Evolutionary conservation across 352 stramenopile species (phyloP).

Genomic region (Globisporangium barbulae): DNA sequence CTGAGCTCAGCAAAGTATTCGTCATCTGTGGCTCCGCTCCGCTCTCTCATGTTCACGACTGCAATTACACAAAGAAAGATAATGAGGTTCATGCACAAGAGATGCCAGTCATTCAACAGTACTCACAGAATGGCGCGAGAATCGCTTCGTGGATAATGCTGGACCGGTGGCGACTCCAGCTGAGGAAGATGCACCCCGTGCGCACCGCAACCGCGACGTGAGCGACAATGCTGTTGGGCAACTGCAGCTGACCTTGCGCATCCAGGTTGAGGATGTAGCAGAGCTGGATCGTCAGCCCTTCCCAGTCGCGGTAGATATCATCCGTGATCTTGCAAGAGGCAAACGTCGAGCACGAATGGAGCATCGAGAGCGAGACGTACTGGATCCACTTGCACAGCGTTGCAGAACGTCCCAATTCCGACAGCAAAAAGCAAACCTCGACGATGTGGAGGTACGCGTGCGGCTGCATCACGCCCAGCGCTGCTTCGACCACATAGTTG

Average conservation of each 20-base stretch:
- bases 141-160: conserved; percentile 66
- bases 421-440: conserved; percentile 77
- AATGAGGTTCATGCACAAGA: neutral
- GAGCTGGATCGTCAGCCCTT: conserved; percentile 77
- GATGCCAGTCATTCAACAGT: neutral
- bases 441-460: conserved; percentile 82
- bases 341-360: conserved; percentile 77
- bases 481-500: conserved; percentile 75
- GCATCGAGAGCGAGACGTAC: conserved; percentile 76
- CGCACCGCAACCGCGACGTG: conserved; percentile 67
- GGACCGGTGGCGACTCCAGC: conserved; percentile 64
- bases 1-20: conserved; percentile 42
- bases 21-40: conserved; percentile 17
- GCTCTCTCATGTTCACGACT: conserved; percentile 26
- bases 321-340: conserved; percentile 71
- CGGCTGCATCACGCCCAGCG: conserved; percentile 73
- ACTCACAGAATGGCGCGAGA: conserved; percentile 52
- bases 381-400: conserved; percentile 80
- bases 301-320: conserved; percentile 81
- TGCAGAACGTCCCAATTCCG: conserved; percentile 44
- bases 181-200: conserved; percentile 69
- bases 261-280: conserved; percentile 75
- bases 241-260: conserved; percentile 45
- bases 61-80: conserved; percentile 1
- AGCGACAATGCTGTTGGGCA: conserved; percentile 49